Base-by-base conservation (phyloP, 208 protist species). In the Herpetomonas samuelpessoai region DNA sequence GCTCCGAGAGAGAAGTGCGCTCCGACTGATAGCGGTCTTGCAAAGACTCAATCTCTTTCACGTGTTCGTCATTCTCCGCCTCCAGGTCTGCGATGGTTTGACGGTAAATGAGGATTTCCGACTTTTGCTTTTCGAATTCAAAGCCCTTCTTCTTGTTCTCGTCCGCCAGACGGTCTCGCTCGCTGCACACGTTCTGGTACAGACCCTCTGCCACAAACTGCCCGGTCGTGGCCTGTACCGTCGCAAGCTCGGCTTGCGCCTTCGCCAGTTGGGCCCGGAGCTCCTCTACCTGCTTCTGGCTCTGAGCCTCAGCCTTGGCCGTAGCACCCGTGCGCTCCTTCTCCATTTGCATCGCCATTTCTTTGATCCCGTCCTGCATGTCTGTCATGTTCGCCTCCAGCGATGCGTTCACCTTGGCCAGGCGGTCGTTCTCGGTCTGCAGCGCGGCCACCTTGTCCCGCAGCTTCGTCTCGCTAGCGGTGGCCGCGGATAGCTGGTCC, bases 341-440 rank as follows among this genome's bases (percentile, higher is more conserved):
- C 49, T 95, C 84, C 71, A 88, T 80, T 55, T 91, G 77, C 51
- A 90, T 45, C 25, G 85, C 84, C 84, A 92, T 92, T 45, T 88
- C 88, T 49, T 80, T 79, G 25, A 95, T 92, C 21, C 88, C 84
- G 59, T 80, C 77, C 69, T 95, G 82, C 84, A 95, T 91, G 61
- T 92, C 74, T 18, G 57, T 72, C 83, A 95, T 91, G 53, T 92
- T 84, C 47, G 57, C 57, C 64, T 95, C 85, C 18, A 95, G 71
- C 14, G 85, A 85, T 21, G 39, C 53, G 69, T 92, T 92, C 16
- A 91, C 21, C 57, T 79, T 71, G 41, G 57, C 54, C 21, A 95
- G 69, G 4, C 83, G 76, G n/a, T 74, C 61, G 69, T 88, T 89
- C 53, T 95, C 84, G 21, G 51, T 26, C 10, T 48, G 73, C 16